These are phyloP conservation scores for Incumbomyces lentus DNA, from an alignment of 2,329 filamentous ascomycete species.

Conservation along the genomic window DNA sequence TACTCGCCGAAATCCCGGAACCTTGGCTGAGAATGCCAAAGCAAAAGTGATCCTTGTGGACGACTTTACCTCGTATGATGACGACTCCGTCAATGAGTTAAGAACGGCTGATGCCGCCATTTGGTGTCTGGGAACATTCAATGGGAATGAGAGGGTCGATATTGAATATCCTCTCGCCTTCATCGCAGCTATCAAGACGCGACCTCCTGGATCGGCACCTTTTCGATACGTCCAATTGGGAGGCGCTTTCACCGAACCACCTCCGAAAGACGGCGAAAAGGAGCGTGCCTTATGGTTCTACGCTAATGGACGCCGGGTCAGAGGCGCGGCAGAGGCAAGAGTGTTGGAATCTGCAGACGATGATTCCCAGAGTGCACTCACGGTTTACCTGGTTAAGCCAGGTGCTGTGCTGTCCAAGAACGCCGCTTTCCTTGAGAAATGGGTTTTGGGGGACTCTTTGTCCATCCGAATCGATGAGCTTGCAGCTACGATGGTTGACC, in stretches of 20 bases:
- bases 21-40: slow-evolving; percentile 39
- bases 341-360: slow-evolving; percentile 4
- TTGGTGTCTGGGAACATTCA: slow-evolving; percentile 26
- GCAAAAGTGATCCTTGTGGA: slow-evolving; percentile 40
- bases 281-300: slow-evolving; percentile 9
- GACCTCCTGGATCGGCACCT: background rate
- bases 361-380: background rate
- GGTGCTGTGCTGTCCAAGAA: slow-evolving; percentile 4
- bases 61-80: slow-evolving; percentile 45
- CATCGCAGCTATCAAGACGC: slow-evolving; percentile 9
- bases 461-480: slow-evolving; percentile 7
- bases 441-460: slow-evolving; percentile 1
- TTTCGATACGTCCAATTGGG: slow-evolving; percentile 11
- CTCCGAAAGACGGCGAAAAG: slow-evolving; percentile 6
- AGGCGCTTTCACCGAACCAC: slow-evolving; percentile 11
- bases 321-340: background rate
- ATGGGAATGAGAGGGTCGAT: slow-evolving; percentile 8
- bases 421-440: background rate
- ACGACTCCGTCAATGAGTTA: slow-evolving; percentile 32
- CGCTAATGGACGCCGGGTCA: background rate
- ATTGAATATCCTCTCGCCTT: slow-evolving; percentile 10
- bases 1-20: slow-evolving; percentile 36
- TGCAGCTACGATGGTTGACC: slow-evolving; percentile 7
- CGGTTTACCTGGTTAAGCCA: slow-evolving; percentile 9
- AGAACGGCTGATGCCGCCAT: slow-evolving; percentile 37